A percentile compares a stretch with the other conserved stretches of the same genome.
These are phyloP conservation scores for Corylus avellana DNA, from an alignment of 306 rosid genomes.

Conservation along the genomic window DNA sequence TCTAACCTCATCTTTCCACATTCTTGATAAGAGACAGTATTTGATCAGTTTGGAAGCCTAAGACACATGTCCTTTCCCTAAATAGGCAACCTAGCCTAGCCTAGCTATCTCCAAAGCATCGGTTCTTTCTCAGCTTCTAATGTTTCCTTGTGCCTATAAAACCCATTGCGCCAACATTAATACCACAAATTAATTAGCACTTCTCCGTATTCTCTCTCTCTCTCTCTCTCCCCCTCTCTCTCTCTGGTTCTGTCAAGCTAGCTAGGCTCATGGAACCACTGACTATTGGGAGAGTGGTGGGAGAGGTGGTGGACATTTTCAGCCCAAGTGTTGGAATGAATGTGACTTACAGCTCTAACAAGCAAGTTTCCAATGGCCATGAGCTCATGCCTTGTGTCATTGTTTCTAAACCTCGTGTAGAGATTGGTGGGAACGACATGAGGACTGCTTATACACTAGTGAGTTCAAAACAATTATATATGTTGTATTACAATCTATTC, in stretches of 20 bases:
- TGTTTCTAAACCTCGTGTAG: constrained; percentile 63
- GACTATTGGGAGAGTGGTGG: constrained; percentile 72
- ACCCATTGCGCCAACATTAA: constrained; percentile 18
- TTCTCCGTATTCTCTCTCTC: background rate
- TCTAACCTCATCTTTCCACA: constrained; percentile 27
- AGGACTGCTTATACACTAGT: constrained; percentile 83
- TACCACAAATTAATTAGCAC: constrained; percentile 8
- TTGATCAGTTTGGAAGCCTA: constrained; percentile 12
- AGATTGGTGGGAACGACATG: constrained; percentile 80
- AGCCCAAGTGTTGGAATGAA: constrained; percentile 68
- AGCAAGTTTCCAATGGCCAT: constrained; percentile 73
- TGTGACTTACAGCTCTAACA: constrained; percentile 61
- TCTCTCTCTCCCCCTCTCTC: background rate
- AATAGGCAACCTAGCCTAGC: constrained; percentile 34
- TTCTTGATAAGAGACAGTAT: constrained; percentile 17
- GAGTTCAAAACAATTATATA: background rate
- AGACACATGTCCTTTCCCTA: constrained; percentile 37
- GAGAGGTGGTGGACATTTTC: constrained; percentile 87
- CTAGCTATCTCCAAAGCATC: constrained; percentile 11
- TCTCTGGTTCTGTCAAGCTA: too few relatives aligned
- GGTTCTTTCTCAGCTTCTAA: constrained; percentile 39
- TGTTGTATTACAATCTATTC: background rate
- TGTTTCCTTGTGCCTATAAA: constrained; percentile 44
- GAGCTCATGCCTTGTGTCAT: constrained; percentile 69
- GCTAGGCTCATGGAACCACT: constrained; percentile 55